Base-by-base conservation (phyloP, 345 rosid genomes). In the Camelina neglecta region DNA sequence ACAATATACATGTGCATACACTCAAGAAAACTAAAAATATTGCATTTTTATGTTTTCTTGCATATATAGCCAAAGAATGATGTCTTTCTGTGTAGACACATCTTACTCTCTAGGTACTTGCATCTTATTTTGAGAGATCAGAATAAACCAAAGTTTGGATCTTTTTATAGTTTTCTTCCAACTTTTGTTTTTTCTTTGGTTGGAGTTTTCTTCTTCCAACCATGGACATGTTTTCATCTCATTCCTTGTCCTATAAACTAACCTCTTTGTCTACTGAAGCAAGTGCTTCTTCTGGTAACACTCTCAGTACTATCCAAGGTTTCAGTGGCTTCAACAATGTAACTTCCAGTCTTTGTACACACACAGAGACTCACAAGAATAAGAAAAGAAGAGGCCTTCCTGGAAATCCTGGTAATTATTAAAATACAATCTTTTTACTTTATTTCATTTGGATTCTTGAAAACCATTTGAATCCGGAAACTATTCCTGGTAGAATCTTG, bases 371-470 rank as follows among this genome's bases (percentile, higher is more conserved):
- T 51, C 86, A 82, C 20, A 91, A 85, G 80, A 45, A 68, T 71
- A 91, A 86, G 88, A 93, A 89, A 87, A 91, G 89, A 39, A 83
- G 98, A 84, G 88, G 85, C 83, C 85, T 88, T 68, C 98, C 98
- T 21, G 96, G 98, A 11, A 91, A 93, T 78, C 97, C 97, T 76
- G 98, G 98, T 89, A 77, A 75, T 4, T 89, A 77, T 73, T 4
- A 41, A 41, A 42, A 64, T 41, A 16, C 7, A 6, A 4, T 18
- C 0, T 69, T 15, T 68, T 16, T 7, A 36, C 62, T 66, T 58
- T 47, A 39, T 45, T 44, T 62, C 16, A 12, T 57, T 24, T 24
- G 21, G 62, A 45, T 23, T 67, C 9, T 48, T 67, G 36, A 44
- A 16, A 11, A 26, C 12, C 8, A 29, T n/a, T 42, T 31, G 51